These are phyloP conservation scores for Nannizzia gypsea DNA, from an alignment of 2,329 filamentous ascomycete species.

Conservation along the genomic window DNA sequence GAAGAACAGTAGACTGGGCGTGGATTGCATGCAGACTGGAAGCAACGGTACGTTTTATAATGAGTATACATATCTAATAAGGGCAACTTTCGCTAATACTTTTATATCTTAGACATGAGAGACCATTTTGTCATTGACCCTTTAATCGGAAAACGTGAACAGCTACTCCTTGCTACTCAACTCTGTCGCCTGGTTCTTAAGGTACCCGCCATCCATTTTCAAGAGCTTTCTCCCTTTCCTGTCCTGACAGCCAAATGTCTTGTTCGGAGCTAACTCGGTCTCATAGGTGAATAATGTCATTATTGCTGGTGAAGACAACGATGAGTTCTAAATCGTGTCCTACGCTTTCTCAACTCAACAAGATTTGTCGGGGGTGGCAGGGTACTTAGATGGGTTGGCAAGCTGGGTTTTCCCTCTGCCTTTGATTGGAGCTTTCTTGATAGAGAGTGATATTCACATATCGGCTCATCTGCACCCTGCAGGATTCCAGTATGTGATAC, in stretches of 20 bases:
- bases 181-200: slow-evolving; percentile 96
- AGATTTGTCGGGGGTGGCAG: neutral
- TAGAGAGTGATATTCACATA: neutral
- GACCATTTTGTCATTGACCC: slow-evolving; percentile 97
- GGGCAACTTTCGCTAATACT: slow-evolving; percentile 5
- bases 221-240: neutral
- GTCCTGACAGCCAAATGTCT: neutral
- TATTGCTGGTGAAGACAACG: slow-evolving; percentile 72
- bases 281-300: slow-evolving; percentile 76
- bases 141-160: slow-evolving; percentile 94
- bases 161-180: slow-evolving; percentile 91
- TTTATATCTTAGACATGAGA: slow-evolving; percentile 63
- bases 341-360: neutral
- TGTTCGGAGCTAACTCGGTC: slow-evolving; percentile 14
- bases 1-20: slow-evolving; percentile 65
- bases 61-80: neutral
- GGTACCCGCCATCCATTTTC: slow-evolving; percentile 34
- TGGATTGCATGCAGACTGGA: slow-evolving; percentile 94
- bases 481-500: neutral
- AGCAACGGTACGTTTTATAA: slow-evolving; percentile 54
- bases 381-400: neutral
- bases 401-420: neutral
- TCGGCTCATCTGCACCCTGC: neutral
- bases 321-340: slow-evolving; percentile 56
- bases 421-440: neutral